Conservation (phyloP, 305 asterid species). For the Plantago coronopus region DNA sequence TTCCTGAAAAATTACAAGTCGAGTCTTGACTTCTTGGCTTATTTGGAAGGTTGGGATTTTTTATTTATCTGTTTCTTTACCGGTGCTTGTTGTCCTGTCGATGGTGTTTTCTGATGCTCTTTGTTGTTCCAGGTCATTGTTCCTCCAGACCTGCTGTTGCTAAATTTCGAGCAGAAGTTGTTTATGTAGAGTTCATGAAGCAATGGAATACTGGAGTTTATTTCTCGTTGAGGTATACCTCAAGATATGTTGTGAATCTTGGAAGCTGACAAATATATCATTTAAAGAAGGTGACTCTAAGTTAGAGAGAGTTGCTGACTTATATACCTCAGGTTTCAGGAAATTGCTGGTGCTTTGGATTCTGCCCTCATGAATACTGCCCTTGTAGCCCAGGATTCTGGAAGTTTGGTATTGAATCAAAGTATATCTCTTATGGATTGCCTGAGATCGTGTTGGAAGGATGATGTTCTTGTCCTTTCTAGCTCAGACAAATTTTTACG, state of each 20-base stretch:
- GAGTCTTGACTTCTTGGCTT: conserved; percentile 77
- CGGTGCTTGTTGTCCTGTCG: conserved; percentile 8
- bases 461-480: conserved; percentile 80
- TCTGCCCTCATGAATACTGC: conserved; percentile 65
- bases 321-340: conserved; percentile 76
- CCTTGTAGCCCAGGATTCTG: conserved; percentile 49
- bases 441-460: conserved; percentile 88
- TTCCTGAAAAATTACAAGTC: conserved; percentile 87
- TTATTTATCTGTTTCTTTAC: conserved; percentile 4
- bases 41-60: conserved; percentile 75
- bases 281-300: conserved; percentile 14
- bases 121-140: conserved; percentile 59
- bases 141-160: conserved; percentile 65
- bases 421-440: conserved; percentile 76
- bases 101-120: conserved; percentile 16
- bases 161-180: conserved; percentile 75
- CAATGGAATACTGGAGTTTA: conserved; percentile 95
- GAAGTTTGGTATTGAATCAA: conserved; percentile 61
- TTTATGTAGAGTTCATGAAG: conserved; percentile 78
- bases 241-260: conserved; percentile 17
- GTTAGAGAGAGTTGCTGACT: conserved; percentile 27
- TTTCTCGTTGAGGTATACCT: conserved; percentile 70
- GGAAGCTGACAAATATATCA: conserved; percentile 21
- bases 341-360: conserved; percentile 95
- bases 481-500: conserved; percentile 94